phyloP scores from a whole-genome alignment of 1,139 yeast genomes.

The Diutina neorugosa region DNA sequence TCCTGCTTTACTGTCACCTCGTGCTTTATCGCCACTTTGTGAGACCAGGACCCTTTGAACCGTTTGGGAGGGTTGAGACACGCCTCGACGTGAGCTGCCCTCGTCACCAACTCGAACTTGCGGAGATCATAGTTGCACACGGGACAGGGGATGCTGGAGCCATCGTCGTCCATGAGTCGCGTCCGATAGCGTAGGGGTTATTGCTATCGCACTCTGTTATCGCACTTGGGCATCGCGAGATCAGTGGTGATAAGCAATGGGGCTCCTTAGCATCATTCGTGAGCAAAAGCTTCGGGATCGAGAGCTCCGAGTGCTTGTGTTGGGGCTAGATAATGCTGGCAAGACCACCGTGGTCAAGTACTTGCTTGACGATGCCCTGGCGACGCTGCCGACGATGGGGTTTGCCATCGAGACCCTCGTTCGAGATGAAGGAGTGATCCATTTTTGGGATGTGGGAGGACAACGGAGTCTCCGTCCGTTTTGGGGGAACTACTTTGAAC shows the following conservation, averaged over 20 bases:
- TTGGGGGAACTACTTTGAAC: conserved; percentile 87
- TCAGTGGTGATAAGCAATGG: too few species aligned
- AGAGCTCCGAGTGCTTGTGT: conserved; percentile 60
- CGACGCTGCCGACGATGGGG: conserved; percentile 41
- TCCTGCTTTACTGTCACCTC: neutral
- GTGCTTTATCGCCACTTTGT: neutral
- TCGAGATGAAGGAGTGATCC: conserved; percentile 20
- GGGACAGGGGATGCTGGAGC: neutral
- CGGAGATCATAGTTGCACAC: neutral
- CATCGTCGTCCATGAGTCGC: neutral
- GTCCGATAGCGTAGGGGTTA: neutral
- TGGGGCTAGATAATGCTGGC: conserved; percentile 87
- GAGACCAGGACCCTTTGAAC: neutral
- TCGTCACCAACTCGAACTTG: neutral
- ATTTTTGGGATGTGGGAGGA: conserved; percentile 85
- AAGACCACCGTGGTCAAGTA: conserved; percentile 68
- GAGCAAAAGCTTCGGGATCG: conserved; percentile 74
- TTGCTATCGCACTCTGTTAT: too few species aligned
- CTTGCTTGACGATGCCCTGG: conserved; percentile 34
- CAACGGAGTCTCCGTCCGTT: conserved; percentile 67
- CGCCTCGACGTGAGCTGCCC: neutral
- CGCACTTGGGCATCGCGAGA: too few species aligned
- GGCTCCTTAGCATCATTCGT: conserved; percentile 66
- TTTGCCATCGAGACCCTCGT: conserved; percentile 35
- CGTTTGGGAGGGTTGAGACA: neutral